phyloP scores from a whole-genome alignment of 2,329 filamentous ascomycete genomes.

The Lachnellula suecica region DNA sequence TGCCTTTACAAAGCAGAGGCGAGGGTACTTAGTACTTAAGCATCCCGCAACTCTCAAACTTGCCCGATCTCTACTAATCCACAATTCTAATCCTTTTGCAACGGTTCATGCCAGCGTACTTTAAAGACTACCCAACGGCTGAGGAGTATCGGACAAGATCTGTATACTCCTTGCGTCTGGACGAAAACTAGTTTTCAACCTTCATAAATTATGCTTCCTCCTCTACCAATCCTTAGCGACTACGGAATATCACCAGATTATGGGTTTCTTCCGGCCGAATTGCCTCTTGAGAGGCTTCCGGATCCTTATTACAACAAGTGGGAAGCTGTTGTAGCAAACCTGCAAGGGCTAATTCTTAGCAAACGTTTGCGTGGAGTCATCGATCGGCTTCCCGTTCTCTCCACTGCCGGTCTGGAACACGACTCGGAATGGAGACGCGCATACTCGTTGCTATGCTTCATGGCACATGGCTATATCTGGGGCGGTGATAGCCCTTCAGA shows the following conservation, averaged over 20 bases:
- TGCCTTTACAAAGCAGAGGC: neutral
- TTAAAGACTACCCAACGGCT: slow-evolving; percentile 44
- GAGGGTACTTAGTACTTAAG: neutral
- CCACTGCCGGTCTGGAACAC: slow-evolving; percentile 76
- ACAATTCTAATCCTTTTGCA: neutral
- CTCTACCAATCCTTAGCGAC: slow-evolving; percentile 65
- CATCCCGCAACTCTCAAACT: neutral
- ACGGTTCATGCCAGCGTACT: slow-evolving; percentile 22
- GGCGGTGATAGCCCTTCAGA: slow-evolving; percentile 82
- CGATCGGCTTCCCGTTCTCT: slow-evolving; percentile 78
- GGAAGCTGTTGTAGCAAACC: slow-evolving; percentile 82
- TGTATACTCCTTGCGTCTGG: slow-evolving; percentile 67
- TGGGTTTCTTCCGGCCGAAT: slow-evolving; percentile 83
- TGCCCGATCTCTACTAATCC: neutral
- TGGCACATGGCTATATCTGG: slow-evolving; percentile 96
- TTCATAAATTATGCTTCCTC: slow-evolving; percentile 47
- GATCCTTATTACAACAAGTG: slow-evolving; percentile 94
- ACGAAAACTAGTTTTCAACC: slow-evolving; percentile 26
- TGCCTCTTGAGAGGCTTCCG: slow-evolving; percentile 77
- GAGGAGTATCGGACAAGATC: slow-evolving; percentile 60
- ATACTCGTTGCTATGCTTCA: slow-evolving; percentile 86
- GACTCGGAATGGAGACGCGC: slow-evolving; percentile 92
- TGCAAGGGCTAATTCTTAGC: slow-evolving; percentile 84
- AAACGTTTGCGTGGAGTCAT: slow-evolving; percentile 79
- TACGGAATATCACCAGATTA: slow-evolving; percentile 77